Base-by-base conservation (phyloP, 805 yeast genomes). In the Candida piceae region DNA sequence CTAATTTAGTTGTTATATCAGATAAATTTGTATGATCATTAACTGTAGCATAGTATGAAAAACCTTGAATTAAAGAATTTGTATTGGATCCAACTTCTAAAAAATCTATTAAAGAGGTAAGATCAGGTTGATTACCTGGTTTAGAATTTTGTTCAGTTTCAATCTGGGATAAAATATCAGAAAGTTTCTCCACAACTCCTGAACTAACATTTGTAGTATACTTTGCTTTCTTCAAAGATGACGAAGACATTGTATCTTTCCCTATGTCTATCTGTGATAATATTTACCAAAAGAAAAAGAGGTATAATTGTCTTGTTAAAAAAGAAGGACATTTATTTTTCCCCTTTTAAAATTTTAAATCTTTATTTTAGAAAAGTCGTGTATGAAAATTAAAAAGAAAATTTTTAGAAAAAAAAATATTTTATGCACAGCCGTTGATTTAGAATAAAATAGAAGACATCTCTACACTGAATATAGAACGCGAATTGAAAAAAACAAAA, bases 1-100 rank as follows among this genome's bases (percentile, higher is more conserved):
- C 51, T 7, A 82, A 43, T 12, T 62, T 59, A 1, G 60, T 57
- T 0, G 81, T 65, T 3, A 71, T 39, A 16, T 60, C 63, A 0
- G 75, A 63, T 44, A 78, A 68, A 32, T 67, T 70, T 3, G 63
- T 52, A 50, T 76, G 79, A 40, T 80, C 78, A 49, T 78, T 68
- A 4, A 63, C 55, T 3, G 72, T 60, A n/a, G 70, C 56, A 44
- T 53, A 67, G 42, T 61, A 61, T 5, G 70, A 58, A 66, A 76
- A 71, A 16, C 58, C 48, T 18, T 57, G 58, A n/a, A 67, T 48
- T n/a, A 69, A 36, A 29, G 62, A 60, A 9, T 49, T 38, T n/a
- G 52, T 22, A 28, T 67, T 57, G 16, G 45, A 54, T 12, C 53
- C 48, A 27, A 41, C 45, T 6, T 48, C 60, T 33, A 67, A 54